Base-by-base conservation (phyloP, 345 rosid species). In the Dipteronia sinensis region DNA sequence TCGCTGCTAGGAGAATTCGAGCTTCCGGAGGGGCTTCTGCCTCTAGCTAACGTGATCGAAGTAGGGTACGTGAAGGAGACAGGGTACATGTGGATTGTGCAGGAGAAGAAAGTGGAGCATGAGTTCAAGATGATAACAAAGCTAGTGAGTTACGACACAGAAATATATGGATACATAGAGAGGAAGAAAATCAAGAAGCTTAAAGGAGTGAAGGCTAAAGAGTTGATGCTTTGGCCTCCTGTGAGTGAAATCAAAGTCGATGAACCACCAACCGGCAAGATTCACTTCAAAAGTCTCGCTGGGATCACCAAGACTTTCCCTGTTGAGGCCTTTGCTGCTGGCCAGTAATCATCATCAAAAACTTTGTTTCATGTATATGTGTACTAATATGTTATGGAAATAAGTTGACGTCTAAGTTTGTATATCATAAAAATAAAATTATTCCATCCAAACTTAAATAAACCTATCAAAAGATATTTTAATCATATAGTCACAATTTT, bases 161-260 rank as follows among this genome's bases (percentile, higher is more conserved):
- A 83, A 29, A 83, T 88, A 25, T 69, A 79, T 1, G 85, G 85
- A 8, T 79, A 77, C 40, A 82, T 83, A 2, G 82, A 75, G 85
- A 77, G 67, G 38, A 67, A 71, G 31, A 85, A 55, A 85, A 80
- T 88, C 81, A 83, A 79, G 87, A 85, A 87, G 79, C 85, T 88
- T 23, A 88, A 87, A 65, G 92, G 90, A 0, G 90, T 90, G 16
- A 89, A 90, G 91, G 85, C 91, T 44, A 86, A 90, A 81, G 94
- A 90, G 81, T 82, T 90, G 61, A 78, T 87, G 77, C 61, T 89
- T 7, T 89, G 92, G 92, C 78, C 90, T 8, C 79, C 86, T 0
- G 85, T 91, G 17, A 71, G 77, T 22, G 91, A 89, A 29, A 89
- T 89, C 83, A 83, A 67, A 10, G 67, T 83, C 7, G 86, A 85